A percentile compares a stretch with the other conserved stretches of the same genome.
Evolutionary conservation across 176 grass and related monocot species (phyloP).

Genomic region (Aegilops sharonensis): DNA sequence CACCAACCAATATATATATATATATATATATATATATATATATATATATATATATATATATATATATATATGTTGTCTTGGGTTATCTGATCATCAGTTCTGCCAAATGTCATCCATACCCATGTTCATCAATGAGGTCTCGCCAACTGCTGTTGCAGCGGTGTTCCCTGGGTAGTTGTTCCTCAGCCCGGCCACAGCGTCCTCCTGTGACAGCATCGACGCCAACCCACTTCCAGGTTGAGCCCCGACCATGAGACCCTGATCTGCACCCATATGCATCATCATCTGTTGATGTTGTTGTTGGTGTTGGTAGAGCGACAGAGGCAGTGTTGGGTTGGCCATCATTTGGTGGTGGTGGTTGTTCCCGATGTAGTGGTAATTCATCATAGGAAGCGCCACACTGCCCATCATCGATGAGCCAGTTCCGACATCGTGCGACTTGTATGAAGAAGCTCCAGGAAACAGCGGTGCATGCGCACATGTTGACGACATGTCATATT

Average conservation of each 20-base stretch:
- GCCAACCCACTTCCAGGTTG: neutral
- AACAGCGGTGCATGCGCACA: neutral
- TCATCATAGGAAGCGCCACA: neutral
- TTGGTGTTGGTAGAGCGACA: neutral
- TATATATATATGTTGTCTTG: neutral
- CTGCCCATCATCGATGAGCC: neutral
- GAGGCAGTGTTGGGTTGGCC: neutral
- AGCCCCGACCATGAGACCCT: neutral
- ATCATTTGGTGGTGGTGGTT: neutral
- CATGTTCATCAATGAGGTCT: conserved; percentile 19
- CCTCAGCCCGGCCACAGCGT: neutral
- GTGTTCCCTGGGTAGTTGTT: neutral
- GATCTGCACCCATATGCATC: neutral
- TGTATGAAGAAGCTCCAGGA: conserved; percentile 4
- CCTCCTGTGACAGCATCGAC: conserved; percentile 33
- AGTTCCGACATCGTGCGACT: neutral
- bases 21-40: no score
- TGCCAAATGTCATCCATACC: conserved; percentile 15
- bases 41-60: no score
- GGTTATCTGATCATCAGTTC: neutral
- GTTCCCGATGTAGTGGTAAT: neutral
- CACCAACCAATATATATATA: neutral
- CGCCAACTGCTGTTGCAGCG: neutral
- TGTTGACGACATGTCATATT: neutral
- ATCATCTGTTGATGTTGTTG: neutral